Evolutionary conservation across 768 basidiomycete species (phyloP).

Genomic region (Porpolomopsis calyptriformis): DNA sequence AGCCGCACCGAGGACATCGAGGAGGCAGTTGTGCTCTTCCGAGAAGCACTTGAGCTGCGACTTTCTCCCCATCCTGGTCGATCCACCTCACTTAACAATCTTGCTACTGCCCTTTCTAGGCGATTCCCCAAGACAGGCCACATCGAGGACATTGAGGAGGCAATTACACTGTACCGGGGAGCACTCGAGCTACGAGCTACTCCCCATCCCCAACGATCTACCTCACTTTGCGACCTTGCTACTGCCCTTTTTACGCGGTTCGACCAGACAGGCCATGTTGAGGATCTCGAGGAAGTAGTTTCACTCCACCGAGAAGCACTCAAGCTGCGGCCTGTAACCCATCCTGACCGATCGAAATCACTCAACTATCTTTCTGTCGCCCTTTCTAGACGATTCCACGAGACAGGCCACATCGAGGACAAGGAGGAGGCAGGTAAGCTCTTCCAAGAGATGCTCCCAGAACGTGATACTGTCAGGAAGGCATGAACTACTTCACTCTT

Average conservation of each 20-base stretch:
- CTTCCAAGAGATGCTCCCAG: background rate
- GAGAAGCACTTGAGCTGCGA: background rate
- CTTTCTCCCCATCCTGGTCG: background rate
- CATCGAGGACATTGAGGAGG: slow-evolving; percentile 16
- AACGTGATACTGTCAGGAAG: background rate
- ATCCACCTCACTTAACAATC: slow-evolving; percentile 7
- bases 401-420: background rate
- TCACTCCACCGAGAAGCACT: slow-evolving; percentile 4
- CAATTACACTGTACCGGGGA: slow-evolving; percentile 14
- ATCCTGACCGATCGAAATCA: background rate
- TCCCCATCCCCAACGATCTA: slow-evolving; percentile 3
- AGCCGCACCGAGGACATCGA: background rate
- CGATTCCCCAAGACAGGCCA: slow-evolving; percentile 11
- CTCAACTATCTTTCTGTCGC: no score
- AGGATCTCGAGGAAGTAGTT: slow-evolving; percentile 1
- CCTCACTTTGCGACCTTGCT: background rate
- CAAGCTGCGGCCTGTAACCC: background rate
- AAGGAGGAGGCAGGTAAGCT: background rate
- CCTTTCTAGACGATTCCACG: background rate
- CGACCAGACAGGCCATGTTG: background rate
- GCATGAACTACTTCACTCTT: no score
- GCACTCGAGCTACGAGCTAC: slow-evolving; percentile 5
- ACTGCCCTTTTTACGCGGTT: background rate
- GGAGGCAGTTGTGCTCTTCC: background rate
- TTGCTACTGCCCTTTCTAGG: slow-evolving; percentile 15